Conservation (phyloP, 164 flowering plant species). For the Akebia trifoliata region DNA sequence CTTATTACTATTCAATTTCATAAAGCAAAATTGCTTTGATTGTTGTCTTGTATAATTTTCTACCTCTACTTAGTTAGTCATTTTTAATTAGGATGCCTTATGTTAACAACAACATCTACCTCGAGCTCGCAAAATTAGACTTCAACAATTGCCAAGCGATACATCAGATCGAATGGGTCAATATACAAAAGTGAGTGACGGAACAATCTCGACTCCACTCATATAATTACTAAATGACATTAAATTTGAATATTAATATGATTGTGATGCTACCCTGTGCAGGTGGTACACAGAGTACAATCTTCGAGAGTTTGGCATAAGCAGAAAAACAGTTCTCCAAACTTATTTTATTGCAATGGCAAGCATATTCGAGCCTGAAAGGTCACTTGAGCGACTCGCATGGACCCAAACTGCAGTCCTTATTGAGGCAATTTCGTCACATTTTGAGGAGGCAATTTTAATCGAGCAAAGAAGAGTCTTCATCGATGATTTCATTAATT, state of each 20-base stretch:
- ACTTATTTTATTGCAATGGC: constrained; percentile 66
- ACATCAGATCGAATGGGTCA: constrained; percentile 56
- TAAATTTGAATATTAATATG: neutral
- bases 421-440: constrained; percentile 35
- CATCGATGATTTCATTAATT: constrained; percentile 30
- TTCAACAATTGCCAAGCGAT: constrained; percentile 66
- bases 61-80: neutral
- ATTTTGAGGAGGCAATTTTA: constrained; percentile 17
- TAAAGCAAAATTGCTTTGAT: too few species aligned
- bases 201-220: neutral
- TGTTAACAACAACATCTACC: constrained; percentile 64
- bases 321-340: constrained; percentile 31
- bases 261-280: neutral
- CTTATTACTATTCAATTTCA: too few species aligned
- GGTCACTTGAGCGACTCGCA: constrained; percentile 48
- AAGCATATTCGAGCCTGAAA: constrained; percentile 60
- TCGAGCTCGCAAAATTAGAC: constrained; percentile 77
- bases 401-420: constrained; percentile 68
- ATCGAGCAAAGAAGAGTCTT: constrained; percentile 32
- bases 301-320: constrained; percentile 43
- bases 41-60: neutral
- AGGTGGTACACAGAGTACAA: constrained; percentile 67
- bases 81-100: constrained; percentile 54
- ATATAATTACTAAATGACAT: neutral
- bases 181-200: constrained; percentile 49